Percentiles rank a stretch among this genome's conserved stretches.
Conservation (phyloP, 2,329 filamentous ascomycete species). For the Fusarium chaquense region DNA sequence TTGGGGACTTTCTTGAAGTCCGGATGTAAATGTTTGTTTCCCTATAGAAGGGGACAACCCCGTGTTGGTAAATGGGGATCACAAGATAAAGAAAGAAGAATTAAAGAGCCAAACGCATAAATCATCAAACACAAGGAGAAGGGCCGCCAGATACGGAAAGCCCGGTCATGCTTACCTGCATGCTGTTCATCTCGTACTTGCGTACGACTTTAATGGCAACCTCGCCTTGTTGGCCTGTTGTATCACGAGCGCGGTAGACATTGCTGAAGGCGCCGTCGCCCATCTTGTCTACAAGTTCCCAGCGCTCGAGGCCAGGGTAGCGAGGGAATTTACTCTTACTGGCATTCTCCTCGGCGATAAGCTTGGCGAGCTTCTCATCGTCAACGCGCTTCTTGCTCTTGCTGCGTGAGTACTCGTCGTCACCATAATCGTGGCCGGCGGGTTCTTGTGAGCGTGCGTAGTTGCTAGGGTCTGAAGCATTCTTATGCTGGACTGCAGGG, state of each 20-base stretch:
- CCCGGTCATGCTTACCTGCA: conserved; percentile 81
- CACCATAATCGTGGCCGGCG: conserved; percentile 69
- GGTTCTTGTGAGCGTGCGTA: conserved; percentile 59
- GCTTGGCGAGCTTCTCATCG: conserved; percentile 81
- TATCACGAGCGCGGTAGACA: conserved; percentile 89
- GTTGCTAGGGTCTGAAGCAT: conserved; percentile 58
- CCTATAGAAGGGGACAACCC: conserved; percentile 69
- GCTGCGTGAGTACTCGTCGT: conserved; percentile 64
- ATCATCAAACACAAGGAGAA: conserved; percentile 40
- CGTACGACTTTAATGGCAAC: conserved; percentile 98
- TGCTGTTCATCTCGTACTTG: conserved; percentile 98
- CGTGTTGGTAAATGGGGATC: conserved; percentile 66
- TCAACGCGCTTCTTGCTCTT: conserved; percentile 57
- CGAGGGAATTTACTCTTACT: conserved; percentile 85
- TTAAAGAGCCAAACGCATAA: conserved; percentile 13
- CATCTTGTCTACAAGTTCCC: conserved; percentile 94
- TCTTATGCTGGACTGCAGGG: conserved; percentile 65
- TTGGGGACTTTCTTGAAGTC: conserved; percentile 95
- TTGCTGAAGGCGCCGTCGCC: conserved; percentile 99
- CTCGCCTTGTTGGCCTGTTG: conserved; percentile 76
- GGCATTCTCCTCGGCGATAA: conserved; percentile 92
- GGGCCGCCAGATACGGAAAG: conserved; percentile 41
- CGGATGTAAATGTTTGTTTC: conserved; percentile 92
- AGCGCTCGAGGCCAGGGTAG: conserved; percentile 66
- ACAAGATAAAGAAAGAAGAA: conserved; percentile 30